These are phyloP conservation scores for Cucurbita ficifolia DNA, from an alignment of 306 rosid genomes.

Conservation along the genomic window DNA sequence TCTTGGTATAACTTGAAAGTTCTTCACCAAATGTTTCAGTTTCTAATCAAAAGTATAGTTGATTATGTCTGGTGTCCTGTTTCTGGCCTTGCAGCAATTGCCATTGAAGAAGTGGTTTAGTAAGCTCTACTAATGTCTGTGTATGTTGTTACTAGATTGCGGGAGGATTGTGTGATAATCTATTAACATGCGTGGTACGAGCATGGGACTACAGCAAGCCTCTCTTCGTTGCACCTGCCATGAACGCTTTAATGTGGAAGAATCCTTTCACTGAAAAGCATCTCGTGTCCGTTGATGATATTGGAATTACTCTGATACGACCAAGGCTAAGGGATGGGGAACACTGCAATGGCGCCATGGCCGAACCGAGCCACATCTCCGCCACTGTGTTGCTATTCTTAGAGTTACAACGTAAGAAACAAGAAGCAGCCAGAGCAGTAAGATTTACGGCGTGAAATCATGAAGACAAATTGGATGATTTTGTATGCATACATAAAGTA, in stretches of 20 bases:
- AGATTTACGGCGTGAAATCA: background rate
- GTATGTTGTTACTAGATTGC: slow-evolving; percentile 33
- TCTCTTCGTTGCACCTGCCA: slow-evolving; percentile 66
- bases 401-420: slow-evolving; percentile 17
- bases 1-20: background rate
- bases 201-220: slow-evolving; percentile 81
- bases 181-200: slow-evolving; percentile 56
- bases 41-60: background rate
- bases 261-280: slow-evolving; percentile 58
- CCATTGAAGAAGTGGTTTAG: background rate
- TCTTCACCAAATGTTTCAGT: background rate
- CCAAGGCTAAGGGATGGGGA: slow-evolving; percentile 54
- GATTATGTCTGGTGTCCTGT: no score
- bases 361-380: slow-evolving; percentile 64
- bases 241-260: slow-evolving; percentile 56
- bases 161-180: slow-evolving; percentile 72
- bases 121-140: background rate
- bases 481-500: background rate
- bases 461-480: background rate
- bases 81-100: background rate
- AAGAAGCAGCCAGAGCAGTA: background rate
- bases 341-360: slow-evolving; percentile 85
- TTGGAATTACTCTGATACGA: slow-evolving; percentile 52
- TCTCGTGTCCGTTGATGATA: slow-evolving; percentile 37
- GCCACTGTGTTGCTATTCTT: slow-evolving; percentile 59